Base-by-base conservation (phyloP, 176 grass and related monocot genomes). In the Poa pratensis region DNA sequence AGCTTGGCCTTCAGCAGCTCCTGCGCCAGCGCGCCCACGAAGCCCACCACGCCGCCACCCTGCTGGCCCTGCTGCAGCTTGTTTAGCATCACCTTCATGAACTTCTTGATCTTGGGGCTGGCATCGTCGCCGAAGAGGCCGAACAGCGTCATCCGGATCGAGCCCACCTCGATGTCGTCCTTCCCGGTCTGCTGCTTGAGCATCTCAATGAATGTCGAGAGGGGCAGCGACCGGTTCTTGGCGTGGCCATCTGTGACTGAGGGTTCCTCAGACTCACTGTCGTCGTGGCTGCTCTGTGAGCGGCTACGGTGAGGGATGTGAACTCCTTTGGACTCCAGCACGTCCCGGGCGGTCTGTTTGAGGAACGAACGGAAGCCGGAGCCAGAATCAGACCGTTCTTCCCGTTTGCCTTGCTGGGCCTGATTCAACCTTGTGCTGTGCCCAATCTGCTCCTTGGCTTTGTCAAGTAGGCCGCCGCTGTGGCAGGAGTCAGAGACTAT, bases 381-480 rank as follows among this genome's bases (percentile, higher is more conserved):
- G 35, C 78, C 39, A 5, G 86, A 82, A 23, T 46, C 80, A 40
- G 90, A 85, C 42, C 35, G 75, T 13, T 14, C 14, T 17, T 50
- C 86, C 3, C 82, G 79, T 5, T 87, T 77, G 0, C 76, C 54
- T 11, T 69, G 63, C 72, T 89, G 83, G 26, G 39, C 9, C 11
- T 88, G 16, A 22, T 66, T 85, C 86, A 80, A 69, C 74, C 49
- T 90, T 16, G 90, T 92, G 79, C 91, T 94, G 67, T 94, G 78
- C 0, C 96, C 96, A 12, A 99, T 94, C 84, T 99, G 96, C 69
- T 96, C 96, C 86, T 99, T 99, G 23, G 93, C 73, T 62, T 89
- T 85, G 71, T 94, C 93, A 8, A 99, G 77, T 9, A 99, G 86
- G 70, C 96, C 96, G 5, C 96, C 91, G 7, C 93, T 99, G 88